Base-by-base conservation (phyloP, 2,329 filamentous ascomycete species). In the Stemphylium beticola region DNA sequence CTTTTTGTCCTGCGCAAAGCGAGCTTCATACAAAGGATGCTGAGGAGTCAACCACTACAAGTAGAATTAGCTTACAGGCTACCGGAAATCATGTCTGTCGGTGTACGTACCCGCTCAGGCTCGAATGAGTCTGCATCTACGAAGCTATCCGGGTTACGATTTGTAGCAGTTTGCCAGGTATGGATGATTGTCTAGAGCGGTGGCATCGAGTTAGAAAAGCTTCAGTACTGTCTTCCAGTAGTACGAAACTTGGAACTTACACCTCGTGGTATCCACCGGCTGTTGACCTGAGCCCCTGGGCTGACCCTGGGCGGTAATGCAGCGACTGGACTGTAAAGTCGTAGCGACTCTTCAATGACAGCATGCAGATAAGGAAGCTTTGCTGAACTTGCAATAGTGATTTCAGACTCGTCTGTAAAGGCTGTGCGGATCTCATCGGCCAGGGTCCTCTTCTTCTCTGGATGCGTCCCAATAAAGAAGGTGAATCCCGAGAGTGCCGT, bases 241-340 rank as follows among this genome's bases (percentile, higher is more conserved):
- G 17, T 39, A 39, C 14, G 12, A 18, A 39, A 39, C 8, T 8
- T 39, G 10, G 22, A 33, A 45, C 43, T 38, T 47, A 47, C 34
- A 38, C 44, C 44, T 47, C 22, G 20, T 29, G 44, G 44, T 29
- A 47, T 38, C 20, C 22, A 47, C 18, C 31, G 33, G 12, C 44
- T 34, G 17, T 18, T 14, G n/a, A 38, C 44, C 20, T 38, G 22
- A 18, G 20, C 44, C 7, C 44, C 44, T 4, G 44, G 44, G n/a
- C 20, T 18, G 22, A 47, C 34, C 14, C 34, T 29, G 7, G 44
- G 44, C 7, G 33, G 34, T 18, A 18, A 18, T 29, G 20, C 17
- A 29, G 17, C 9, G n/a, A 14, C 33, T 14, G 44, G 33, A 17
- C 4, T 12, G n/a, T 47, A 38, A 18, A 47, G 20, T 47, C 44